Conservation (phyloP, 2,329 filamentous ascomycete species). For the Dothideomycetes sp. region DNA sequence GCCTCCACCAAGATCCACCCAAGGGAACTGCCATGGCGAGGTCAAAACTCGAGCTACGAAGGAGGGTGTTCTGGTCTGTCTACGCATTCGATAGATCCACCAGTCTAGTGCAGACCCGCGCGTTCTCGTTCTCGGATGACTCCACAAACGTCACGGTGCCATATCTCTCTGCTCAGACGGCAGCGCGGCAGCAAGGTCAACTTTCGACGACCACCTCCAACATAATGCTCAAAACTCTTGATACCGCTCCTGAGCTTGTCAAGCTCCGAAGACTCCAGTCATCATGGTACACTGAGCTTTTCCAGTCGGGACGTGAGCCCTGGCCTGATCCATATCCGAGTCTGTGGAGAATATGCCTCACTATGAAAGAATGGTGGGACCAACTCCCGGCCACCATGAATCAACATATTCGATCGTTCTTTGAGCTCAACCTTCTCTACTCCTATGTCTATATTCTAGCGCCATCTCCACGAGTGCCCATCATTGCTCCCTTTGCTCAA, state of each 20-base stretch:
- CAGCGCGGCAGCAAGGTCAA: conserved; percentile 15
- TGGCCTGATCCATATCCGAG: conserved; percentile 58
- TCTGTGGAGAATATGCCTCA: conserved; percentile 63
- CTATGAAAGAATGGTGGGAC: conserved; percentile 73
- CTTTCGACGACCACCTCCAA: conserved; percentile 34
- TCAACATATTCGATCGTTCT: conserved; percentile 58
- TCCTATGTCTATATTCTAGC: conserved; percentile 85
- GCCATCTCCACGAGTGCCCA: conserved; percentile 62
- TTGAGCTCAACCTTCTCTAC: conserved; percentile 81
- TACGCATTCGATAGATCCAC: conserved; percentile 85
- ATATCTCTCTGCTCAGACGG: conserved; percentile 29
- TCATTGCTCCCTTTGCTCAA: conserved; percentile 65
- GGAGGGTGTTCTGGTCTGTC: conserved; percentile 80
- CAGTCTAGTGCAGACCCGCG: conserved; percentile 74
- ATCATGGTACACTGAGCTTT: conserved; percentile 78
- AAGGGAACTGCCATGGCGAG: conserved; percentile 57
- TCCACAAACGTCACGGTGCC: conserved; percentile 74
- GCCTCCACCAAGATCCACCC: conserved; percentile 84
- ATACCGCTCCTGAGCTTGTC: conserved; percentile 68
- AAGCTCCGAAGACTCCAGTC: conserved; percentile 79
- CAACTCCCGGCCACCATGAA: conserved; percentile 58
- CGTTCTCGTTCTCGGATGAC: conserved; percentile 90
- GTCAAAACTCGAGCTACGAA: conserved; percentile 61
- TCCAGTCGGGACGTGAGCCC: conserved; percentile 63
- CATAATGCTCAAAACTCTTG: conserved; percentile 43